Evolutionary conservation across 768 basidiomycete species (phyloP), one percentile per base, ranked within the genome.

Genomic region (Baorangia bicolor): DNA sequence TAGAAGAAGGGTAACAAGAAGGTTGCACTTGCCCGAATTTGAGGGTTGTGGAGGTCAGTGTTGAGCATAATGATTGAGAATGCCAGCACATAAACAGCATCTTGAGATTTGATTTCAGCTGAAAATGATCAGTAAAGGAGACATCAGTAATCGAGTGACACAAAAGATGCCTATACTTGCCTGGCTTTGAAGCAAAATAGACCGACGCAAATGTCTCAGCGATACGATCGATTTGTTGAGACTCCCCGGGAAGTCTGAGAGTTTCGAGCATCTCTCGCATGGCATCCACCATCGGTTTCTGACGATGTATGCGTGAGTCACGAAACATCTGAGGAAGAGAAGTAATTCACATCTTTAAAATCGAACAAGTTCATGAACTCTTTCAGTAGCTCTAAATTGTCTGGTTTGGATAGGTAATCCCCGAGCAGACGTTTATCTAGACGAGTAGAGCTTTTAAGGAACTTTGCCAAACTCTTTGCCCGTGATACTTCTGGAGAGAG

Each of bases 21-120:
- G 43, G 34, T 47, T 25, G 12, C 65, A 53, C 87, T 70, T 68
- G 90, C 93, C 68, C 91, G 77, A 57, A 95, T 83, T 78, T 97
- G 94, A 13, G 95, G 94, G 67, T 92, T 98, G 69, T 98, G 95
- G 31, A 86, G 84, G 74, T 99, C 97, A 9, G 97, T 99, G 73
- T 99, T 99, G 47, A 99, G 82, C 94, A 99, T 83, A 71, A 99
- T 98, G 57, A 99, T 87, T 0, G 97, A 98, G 71, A 87, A 99
- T 1, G 96, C 85, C 25, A 99, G 75, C 9, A 99, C 90, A 71
- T 97, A 95, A 20, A 92, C 91, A 5, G 96, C 92, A 68, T 98
- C 97, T 73, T 93, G 86, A 53, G 78, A 87, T 67, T 89, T 92
- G 60, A 98, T 87, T 69, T 95, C 95, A 55, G 83, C 94, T 94